Base-by-base conservation (phyloP, 2,329 filamentous ascomycete species). In the Xylariaceae sp. region DNA sequence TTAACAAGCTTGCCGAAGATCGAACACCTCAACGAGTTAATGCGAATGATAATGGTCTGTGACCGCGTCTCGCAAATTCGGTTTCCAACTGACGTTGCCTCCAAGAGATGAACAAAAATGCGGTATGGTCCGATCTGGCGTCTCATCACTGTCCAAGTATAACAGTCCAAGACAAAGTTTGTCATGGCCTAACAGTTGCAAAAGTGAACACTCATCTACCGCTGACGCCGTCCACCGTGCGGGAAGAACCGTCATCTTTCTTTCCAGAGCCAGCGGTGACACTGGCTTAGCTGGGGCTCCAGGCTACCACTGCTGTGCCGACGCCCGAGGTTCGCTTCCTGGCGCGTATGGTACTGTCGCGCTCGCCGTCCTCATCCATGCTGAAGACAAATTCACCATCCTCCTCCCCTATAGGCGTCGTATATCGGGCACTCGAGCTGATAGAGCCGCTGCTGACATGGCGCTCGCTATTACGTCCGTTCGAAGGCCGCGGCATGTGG, bases 361-460 rank as follows among this genome's bases (percentile, higher is more conserved):
- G 64, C 24, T 80, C 77, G 17, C 77, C 75, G 19, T 78, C 76
- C 41, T 80, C 77, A 50, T 83, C 79, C 79, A 83, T 83, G 54
- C 68, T 77, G 57, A 83, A 83, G 12, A 83, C 75, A 49, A 83
- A 81, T 19, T 78, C 73, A 3, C 76, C 69, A 41, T 83, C 78
- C 51, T 83, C 79, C 55, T 83, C 79, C 44, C 82, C 79, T 47
- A 83, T 83, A 3, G 79, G 79, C 1, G 78, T 82, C 2, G 79
- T 79, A 56, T 81, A 81, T 13, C 79, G 68, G 16, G 76, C 76
- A 30, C 71, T 76, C 30, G 75, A 78, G 50, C 73, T 69, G 51
- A 79, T 73, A 50, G 78, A 81, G 22, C 72, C 72, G 42, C 72
- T 79, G 52, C 78, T 82, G 28, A 80, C 68, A 56, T 81, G 78